Conservation (phyloP, 306 rosid genomes). For the Pueraria montana region DNA sequence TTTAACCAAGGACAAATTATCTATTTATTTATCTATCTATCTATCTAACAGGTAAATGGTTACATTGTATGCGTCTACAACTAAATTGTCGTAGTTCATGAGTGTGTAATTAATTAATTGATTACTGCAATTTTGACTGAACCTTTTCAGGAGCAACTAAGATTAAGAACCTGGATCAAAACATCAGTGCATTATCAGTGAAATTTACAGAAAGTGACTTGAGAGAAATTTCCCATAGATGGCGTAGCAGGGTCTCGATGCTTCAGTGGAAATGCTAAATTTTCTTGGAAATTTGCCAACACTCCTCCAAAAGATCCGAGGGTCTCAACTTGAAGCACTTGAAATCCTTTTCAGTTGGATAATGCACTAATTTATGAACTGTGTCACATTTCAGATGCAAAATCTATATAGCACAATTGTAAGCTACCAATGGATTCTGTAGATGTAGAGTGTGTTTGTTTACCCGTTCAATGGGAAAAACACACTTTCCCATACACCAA, state of each 20-base stretch:
- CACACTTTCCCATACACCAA: too few relatives aligned
- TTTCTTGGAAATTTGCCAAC: constrained; percentile 53
- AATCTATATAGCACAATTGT: not conserved
- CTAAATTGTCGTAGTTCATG: not conserved
- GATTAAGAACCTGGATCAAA: constrained; percentile 58
- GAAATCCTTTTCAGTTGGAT: constrained; percentile 27
- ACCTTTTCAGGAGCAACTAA: constrained; percentile 39
- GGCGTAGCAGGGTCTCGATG: constrained; percentile 59
- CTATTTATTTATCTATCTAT: too few relatives aligned
- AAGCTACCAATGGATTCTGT: not conserved
- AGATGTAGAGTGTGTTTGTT: too few relatives aligned
- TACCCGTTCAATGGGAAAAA: too few relatives aligned
- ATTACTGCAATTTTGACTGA: not conserved
- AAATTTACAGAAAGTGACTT: constrained; percentile 53
- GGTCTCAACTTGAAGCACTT: constrained; percentile 38
- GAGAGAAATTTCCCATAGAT: constrained; percentile 55
- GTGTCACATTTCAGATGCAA: not conserved
- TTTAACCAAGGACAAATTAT: too few relatives aligned
- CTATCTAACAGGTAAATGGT: not conserved
- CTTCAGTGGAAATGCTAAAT: not conserved
- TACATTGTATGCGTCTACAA: not conserved
- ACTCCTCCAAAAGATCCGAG: constrained; percentile 33
- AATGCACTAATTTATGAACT: not conserved
- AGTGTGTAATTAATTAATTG: not conserved
- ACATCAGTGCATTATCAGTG: constrained; percentile 23